Evolutionary conservation across 208 protist genomes (phyloP), one percentile per base, ranked within the genome.

Genomic region (Wallacemonas sp.): DNA sequence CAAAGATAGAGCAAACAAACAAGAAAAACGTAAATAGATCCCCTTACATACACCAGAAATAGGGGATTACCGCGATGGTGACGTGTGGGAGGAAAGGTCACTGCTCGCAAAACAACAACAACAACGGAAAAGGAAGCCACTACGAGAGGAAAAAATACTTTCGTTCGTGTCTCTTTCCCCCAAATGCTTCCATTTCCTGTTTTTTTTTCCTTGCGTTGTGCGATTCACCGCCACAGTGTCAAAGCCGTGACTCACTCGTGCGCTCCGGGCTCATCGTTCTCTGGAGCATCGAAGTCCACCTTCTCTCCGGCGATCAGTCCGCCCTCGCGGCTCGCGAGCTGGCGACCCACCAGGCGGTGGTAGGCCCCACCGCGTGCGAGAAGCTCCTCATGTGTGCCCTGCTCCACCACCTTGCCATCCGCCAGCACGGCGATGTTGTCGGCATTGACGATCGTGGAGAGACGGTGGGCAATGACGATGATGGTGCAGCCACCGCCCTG

Each of bases 381-480:
- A n/a, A 84, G 36, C 61, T 79, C 36, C 1, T 11, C 12, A 62
- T 82, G 75, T 12, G 57, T 77, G 41, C 83, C 79, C 20, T 46
- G 31, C 61, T 91, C 80, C 18, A 44, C 64, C 8, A 86, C 65
- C 18, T 45, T 25, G 5, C 84, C 79, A 42, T 63, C 23, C 0
- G 70, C 26, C 23, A 91, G n/a, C 16, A 91, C 85, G 38, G 71
- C 41, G 18, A 91, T 80, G 14, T 69, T 39, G 67, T 87, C 59
- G 31, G 74, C 81, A 25, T 80, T 54, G 31, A 48, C 28, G 22
- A 91, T 62, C 1, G 83, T 88, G 12, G 45, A 69, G 11, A 91
- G 52, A 42, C 81, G 59, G 22, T 92, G 83, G 25, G 84, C 83
- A 72, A 91, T 75, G 50, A 90, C 48, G 20, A 91, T 61, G 3